These are phyloP conservation scores for Glutinoglossum americanum DNA, from an alignment of 495 filamentous ascomycete genomes.

Conservation along the genomic window DNA sequence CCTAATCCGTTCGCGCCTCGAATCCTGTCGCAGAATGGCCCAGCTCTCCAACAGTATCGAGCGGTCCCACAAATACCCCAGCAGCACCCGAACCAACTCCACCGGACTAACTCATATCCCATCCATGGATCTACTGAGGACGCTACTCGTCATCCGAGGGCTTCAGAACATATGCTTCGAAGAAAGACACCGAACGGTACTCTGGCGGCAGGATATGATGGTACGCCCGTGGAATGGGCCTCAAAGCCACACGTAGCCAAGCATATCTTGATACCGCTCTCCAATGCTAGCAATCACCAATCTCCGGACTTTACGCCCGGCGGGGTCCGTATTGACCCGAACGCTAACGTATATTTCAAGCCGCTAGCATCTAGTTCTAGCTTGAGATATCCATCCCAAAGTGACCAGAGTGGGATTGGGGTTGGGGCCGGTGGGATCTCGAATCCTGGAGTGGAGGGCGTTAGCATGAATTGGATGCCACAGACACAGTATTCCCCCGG, in stretches of 20 bases:
- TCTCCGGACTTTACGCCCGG: neutral
- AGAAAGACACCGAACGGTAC: conserved; percentile 91
- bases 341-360: neutral
- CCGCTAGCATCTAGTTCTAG: neutral
- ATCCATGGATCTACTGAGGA: neutral
- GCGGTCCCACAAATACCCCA: neutral
- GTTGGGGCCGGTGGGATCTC: neutral
- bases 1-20: neutral
- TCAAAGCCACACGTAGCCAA: conserved; percentile 63
- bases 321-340: neutral
- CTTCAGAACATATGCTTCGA: conserved; percentile 54
- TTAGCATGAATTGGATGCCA: neutral
- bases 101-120: neutral
- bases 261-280: conserved; percentile 66
- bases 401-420: neutral
- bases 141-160: neutral
- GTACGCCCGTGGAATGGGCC: conserved; percentile 50
- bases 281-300: neutral
- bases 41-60: neutral
- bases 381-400: neutral
- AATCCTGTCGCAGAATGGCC: neutral
- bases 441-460: neutral
- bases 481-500: neutral
- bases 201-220: conserved; percentile 84
- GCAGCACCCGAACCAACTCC: neutral